Percentiles rank a stretch among this genome's conserved stretches.
phyloP scores from a whole-genome alignment of 768 basidiomycete genomes.

The Mycena capillaripes region DNA sequence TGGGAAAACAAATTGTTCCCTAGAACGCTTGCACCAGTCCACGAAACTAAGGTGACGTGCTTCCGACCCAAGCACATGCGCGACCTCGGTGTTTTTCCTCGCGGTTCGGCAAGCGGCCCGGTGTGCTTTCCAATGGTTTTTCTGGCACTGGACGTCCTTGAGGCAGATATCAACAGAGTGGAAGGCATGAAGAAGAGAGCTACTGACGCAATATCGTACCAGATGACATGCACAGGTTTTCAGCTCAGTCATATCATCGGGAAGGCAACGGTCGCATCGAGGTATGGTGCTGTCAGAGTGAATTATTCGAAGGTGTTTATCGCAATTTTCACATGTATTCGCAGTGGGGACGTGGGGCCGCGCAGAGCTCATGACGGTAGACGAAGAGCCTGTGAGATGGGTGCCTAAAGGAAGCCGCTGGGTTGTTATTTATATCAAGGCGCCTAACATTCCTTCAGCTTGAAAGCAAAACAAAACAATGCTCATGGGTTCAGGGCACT shows the following conservation, averaged over 20 bases:
- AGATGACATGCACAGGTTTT: slow-evolving; percentile 9
- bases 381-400: neutral
- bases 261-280: slow-evolving; percentile 14
- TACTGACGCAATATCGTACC: slow-evolving; percentile 1
- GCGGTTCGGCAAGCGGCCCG: slow-evolving; percentile 10
- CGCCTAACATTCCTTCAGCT: too few species aligned
- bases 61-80: neutral
- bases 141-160: slow-evolving; percentile 4
- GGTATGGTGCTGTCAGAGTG: neutral
- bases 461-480: too few species aligned
- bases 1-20: neutral
- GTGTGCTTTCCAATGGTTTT: slow-evolving; percentile 4
- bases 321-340: slow-evolving; percentile 5
- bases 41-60: slow-evolving; percentile 8
- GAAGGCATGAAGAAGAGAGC: neutral
- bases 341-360: neutral
- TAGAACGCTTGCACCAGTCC: slow-evolving; percentile 10
- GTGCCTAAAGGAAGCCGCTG: too few species aligned
- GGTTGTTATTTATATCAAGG: too few species aligned
- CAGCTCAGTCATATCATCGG: neutral
- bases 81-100: neutral
- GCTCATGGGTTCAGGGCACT: too few species aligned
- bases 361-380: neutral
- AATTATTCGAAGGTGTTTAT: slow-evolving; percentile 4
- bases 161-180: neutral